A percentile compares a stretch with the other conserved stretches of the same genome.
These are phyloP conservation scores for Cystobasidium ongulense DNA, from an alignment of 768 basidiomycete species.

Conservation along the genomic window DNA sequence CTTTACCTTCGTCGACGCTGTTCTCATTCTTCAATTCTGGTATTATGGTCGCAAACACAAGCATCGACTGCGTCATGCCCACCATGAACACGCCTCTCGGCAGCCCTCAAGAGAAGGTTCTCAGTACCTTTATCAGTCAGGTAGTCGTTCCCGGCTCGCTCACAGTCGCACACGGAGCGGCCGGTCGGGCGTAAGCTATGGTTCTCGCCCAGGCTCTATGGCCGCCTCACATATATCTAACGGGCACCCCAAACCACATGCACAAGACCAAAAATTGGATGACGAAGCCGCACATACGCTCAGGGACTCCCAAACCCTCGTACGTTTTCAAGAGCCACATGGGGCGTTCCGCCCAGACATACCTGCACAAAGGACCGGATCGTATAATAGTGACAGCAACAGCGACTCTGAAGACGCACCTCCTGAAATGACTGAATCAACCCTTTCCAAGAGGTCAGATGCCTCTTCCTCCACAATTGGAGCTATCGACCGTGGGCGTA, in stretches of 20 bases:
- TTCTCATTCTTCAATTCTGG: constrained; percentile 67
- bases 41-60: constrained; percentile 48
- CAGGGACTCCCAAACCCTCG: background rate
- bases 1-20: constrained; percentile 73
- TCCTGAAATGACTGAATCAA: constrained; percentile 3
- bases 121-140: background rate
- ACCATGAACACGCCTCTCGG: background rate
- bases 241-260: background rate
- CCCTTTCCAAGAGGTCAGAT: background rate
- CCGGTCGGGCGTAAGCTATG: background rate
- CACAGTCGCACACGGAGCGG: background rate
- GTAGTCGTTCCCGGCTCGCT: background rate
- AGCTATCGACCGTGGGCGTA: background rate
- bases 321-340: background rate
- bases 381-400: background rate
- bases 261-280: background rate
- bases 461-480: constrained; percentile 5
- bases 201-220: background rate
- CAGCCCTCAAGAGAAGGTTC: background rate
- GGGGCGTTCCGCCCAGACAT: background rate
- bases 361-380: background rate
- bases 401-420: background rate
- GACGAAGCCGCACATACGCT: background rate
- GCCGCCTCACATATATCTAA: background rate
- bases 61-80: background rate